These are phyloP conservation scores for Sinapis alba DNA, from an alignment of 441 rosid genomes.

Conservation along the genomic window DNA sequence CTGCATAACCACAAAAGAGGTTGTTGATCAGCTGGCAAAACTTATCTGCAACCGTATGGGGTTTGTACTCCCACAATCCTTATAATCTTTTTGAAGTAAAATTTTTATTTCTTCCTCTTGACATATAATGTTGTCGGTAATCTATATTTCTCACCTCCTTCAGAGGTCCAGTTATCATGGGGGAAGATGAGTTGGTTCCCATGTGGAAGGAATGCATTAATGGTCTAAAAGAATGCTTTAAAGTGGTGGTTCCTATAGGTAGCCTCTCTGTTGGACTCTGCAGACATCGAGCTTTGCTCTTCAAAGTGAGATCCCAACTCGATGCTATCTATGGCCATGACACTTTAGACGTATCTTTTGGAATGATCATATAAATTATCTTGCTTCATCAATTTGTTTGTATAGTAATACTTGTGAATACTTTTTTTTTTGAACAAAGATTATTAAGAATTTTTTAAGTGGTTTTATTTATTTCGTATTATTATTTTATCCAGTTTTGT, in stretches of 20 bases:
- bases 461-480: background rate
- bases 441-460: background rate
- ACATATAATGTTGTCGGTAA: conserved; percentile 35
- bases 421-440: background rate
- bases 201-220: conserved; percentile 81
- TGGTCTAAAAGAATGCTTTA: conserved; percentile 77
- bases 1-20: conserved; percentile 80
- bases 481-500: background rate
- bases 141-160: background rate
- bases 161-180: conserved; percentile 72
- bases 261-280: conserved; percentile 91
- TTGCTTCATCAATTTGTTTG: background rate
- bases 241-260: conserved; percentile 88
- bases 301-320: conserved; percentile 68
- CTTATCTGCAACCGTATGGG: conserved; percentile 93
- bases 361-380: conserved; percentile 1
- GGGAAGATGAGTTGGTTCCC: conserved; percentile 70
- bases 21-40: conserved; percentile 93
- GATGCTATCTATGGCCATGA: conserved; percentile 5
- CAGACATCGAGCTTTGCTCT: conserved; percentile 94
- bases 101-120: conserved; percentile 27
- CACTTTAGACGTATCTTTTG: background rate
- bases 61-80: conserved; percentile 52
- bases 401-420: background rate
- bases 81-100: conserved; percentile 12